A percentile compares a stretch with the other conserved stretches of the same genome.
Evolutionary conservation across 1,139 yeast genomes (phyloP).

Genomic region (Pichia sp.): DNA sequence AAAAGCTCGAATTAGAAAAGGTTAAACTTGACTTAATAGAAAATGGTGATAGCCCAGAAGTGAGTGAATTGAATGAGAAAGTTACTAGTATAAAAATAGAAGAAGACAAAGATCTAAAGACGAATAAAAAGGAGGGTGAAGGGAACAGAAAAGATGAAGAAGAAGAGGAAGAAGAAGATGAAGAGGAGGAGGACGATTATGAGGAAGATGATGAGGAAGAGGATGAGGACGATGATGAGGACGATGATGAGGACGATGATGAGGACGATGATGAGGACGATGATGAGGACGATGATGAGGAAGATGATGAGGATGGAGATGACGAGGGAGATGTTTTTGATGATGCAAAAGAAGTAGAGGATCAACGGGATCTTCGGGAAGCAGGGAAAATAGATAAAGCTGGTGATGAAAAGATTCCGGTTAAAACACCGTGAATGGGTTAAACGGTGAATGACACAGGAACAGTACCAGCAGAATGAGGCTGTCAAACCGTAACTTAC

Average conservation of each 20-base stretch:
- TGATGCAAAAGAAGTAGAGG: too few species aligned
- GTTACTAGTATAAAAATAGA: conserved; percentile 24
- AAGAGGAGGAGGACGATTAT: conserved; percentile 23
- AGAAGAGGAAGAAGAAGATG: conserved; percentile 20
- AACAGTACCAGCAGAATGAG: not conserved
- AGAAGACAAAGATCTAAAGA: conserved; percentile 22
- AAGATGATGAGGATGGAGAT: conserved; percentile 10
- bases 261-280: conserved; percentile 8
- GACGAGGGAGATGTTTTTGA: conserved; percentile 5
- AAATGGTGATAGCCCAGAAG: conserved; percentile 22
- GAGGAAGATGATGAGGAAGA: conserved; percentile 19
- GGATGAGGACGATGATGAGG: conserved; percentile 7
- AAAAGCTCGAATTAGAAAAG: conserved; percentile 7
- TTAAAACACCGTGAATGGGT: not conserved
- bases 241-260: conserved; percentile 2
- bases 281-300: conserved; percentile 9
- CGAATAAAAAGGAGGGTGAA: conserved; percentile 18
- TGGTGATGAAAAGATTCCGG: not conserved
- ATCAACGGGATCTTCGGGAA: not conserved
- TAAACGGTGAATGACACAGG: not conserved
- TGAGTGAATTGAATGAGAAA: conserved; percentile 2
- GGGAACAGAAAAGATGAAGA: conserved; percentile 23
- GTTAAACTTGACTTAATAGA: conserved; percentile 22
- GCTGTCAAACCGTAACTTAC: not conserved
- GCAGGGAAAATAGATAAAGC: not conserved